Percentiles rank a stretch among this genome's conserved stretches.
Evolutionary conservation across 1,284 basidiomycete species (phyloP).

Genomic region (Fomitopsis betulina): DNA sequence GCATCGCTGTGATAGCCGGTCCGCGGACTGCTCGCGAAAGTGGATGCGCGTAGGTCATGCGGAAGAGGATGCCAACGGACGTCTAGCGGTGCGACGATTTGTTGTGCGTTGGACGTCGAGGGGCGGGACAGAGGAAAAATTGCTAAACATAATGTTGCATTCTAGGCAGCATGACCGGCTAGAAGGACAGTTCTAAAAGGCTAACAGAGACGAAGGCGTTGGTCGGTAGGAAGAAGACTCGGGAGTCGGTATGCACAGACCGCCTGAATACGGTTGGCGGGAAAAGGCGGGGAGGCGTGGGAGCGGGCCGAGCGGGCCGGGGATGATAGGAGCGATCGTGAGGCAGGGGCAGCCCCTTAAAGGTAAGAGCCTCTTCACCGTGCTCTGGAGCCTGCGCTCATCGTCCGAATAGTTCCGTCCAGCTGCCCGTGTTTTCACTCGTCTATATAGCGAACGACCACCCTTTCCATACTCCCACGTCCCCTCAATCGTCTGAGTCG

Average conservation of each 20-base stretch:
- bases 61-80: no score
- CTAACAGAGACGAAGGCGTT: no score
- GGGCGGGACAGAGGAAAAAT: no score
- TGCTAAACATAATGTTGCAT: no score
- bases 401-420: constrained; percentile 8
- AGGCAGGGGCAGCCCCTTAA: not conserved
- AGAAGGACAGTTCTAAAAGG: no score
- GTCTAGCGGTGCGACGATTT: no score
- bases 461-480: not conserved
- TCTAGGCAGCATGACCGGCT: no score
- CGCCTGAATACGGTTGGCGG: not conserved
- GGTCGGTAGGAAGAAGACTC: no score
- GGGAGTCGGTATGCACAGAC: not conserved
- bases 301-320: not conserved
- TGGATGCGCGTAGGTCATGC: no score
- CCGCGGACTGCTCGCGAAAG: no score
- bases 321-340: not conserved
- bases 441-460: not conserved
- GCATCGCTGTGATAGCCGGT: no score
- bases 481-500: constrained; percentile 5
- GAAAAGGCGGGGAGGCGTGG: not conserved
- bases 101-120: no score
- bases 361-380: constrained; percentile 3
- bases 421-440: not conserved
- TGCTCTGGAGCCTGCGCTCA: constrained; percentile 1